Conservation (phyloP, 345 rosid genomes). For the Tarenaya hassleriana region DNA sequence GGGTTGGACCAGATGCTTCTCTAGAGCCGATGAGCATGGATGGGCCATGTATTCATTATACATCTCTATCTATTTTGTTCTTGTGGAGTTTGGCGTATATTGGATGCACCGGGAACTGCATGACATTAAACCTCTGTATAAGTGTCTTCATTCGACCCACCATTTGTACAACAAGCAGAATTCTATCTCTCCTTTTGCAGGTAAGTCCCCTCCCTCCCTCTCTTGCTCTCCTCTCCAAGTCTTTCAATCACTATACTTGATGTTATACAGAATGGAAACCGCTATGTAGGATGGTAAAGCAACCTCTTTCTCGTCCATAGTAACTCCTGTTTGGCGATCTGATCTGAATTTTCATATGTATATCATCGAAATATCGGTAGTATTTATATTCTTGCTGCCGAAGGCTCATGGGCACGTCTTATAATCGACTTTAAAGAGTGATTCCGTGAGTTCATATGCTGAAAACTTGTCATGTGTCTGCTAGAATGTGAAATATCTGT, state of each 20-base stretch:
- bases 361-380: neutral
- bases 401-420: neutral
- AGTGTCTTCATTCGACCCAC: constrained; percentile 80
- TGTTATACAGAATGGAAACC: no score
- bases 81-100: constrained; percentile 88
- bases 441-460: no score
- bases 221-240: no score
- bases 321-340: no score
- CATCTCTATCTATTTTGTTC: constrained; percentile 45
- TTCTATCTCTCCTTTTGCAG: constrained; percentile 93
- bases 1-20: constrained; percentile 85
- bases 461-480: no score
- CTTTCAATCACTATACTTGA: no score
- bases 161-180: constrained; percentile 97
- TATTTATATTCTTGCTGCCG: neutral
- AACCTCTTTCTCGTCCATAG: no score
- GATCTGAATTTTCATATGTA: neutral
- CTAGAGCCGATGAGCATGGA: constrained; percentile 53
- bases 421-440: neutral
- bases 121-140: constrained; percentile 89
- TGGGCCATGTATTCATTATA: constrained; percentile 45
- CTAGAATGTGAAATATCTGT: neutral
- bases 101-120: constrained; percentile 97
- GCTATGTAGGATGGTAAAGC: no score
- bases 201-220: constrained; percentile 33